phyloP scores from a whole-genome alignment of 2,329 filamentous ascomycete genomes.

The Fusarium annulatum region DNA sequence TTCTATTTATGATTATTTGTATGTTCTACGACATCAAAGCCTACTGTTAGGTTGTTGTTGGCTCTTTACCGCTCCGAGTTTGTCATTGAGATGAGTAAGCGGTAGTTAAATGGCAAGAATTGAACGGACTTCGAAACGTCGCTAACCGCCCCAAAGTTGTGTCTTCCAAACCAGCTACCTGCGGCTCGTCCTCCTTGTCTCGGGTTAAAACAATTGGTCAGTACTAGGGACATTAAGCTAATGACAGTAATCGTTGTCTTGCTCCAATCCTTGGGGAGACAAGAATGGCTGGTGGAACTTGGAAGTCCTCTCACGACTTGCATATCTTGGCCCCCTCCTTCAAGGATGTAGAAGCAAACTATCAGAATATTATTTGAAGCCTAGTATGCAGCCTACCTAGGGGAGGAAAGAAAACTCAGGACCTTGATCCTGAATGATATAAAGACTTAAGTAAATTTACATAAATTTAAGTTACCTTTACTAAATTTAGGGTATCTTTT shows the following conservation, averaged over 20 bases:
- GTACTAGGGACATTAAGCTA: constrained; percentile 6
- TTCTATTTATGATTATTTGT: background rate
- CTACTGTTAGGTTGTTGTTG: background rate
- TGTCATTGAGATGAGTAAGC: constrained; percentile 21
- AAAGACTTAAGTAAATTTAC: rapidly evolving
- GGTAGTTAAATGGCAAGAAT: constrained; percentile 24
- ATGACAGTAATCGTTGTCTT: constrained; percentile 4
- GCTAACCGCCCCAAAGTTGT: constrained; percentile 1
- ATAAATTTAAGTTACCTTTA: no score
- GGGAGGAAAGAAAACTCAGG: background rate
- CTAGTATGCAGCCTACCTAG: background rate
- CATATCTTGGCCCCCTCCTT: constrained; percentile 3
- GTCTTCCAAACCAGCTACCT: background rate
- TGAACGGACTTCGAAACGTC: constrained; percentile 22
- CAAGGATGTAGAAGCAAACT: constrained; percentile 6
- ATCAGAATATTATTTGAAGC: constrained; percentile 11
- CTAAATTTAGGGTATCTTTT: rapidly evolving
- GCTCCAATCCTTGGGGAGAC: constrained; percentile 21
- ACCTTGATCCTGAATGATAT: background rate
- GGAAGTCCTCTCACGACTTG: background rate
- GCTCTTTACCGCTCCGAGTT: background rate
- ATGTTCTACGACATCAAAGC: constrained; percentile 3
- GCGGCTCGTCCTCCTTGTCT: constrained; percentile 35
- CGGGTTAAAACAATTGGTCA: constrained; percentile 23
- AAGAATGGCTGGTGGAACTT: constrained; percentile 15